Evolutionary conservation across 2,329 filamentous ascomycete species (phyloP).

Genomic region (Talaromyces islandicus): DNA sequence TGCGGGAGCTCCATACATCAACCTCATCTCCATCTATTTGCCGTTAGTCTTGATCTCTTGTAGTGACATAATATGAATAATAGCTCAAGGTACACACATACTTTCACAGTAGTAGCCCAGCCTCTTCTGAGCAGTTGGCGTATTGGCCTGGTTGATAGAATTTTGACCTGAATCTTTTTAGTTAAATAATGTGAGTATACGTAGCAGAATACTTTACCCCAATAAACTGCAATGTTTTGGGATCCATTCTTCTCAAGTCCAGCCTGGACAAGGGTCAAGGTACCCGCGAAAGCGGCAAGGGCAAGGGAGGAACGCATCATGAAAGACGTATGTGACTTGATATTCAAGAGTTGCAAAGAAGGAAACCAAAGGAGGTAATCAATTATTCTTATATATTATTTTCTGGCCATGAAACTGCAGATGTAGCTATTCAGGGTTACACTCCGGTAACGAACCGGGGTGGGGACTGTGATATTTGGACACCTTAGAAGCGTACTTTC

Average conservation of each 20-base stretch:
- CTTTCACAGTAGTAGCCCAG: slow-evolving; percentile 53
- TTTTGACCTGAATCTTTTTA: slow-evolving; percentile 45
- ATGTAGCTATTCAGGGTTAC: background rate
- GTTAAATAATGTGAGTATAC: slow-evolving; percentile 1
- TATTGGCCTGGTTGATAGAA: slow-evolving; percentile 46
- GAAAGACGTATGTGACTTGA: background rate
- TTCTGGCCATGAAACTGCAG: background rate
- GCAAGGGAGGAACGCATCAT: background rate
- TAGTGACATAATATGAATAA: background rate
- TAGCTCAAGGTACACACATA: slow-evolving; percentile 16
- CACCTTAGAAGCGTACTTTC: background rate
- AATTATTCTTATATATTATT: background rate
- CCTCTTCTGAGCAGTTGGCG: slow-evolving; percentile 47
- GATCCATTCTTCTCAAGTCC: slow-evolving; percentile 38
- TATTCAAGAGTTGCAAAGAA: background rate
- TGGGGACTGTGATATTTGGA: background rate
- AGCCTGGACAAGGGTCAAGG: slow-evolving; percentile 28
- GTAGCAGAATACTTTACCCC: slow-evolving; percentile 40
- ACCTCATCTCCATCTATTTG: background rate
- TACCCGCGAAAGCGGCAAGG: slow-evolving; percentile 15
- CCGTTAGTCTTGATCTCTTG: background rate
- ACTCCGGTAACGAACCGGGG: background rate
- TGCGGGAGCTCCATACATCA: background rate
- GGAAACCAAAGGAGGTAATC: background rate
- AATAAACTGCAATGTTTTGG: slow-evolving; percentile 59